Conservation (phyloP, 192 early-diverging fungal species). For the Chytriomyces sp. region DNA sequence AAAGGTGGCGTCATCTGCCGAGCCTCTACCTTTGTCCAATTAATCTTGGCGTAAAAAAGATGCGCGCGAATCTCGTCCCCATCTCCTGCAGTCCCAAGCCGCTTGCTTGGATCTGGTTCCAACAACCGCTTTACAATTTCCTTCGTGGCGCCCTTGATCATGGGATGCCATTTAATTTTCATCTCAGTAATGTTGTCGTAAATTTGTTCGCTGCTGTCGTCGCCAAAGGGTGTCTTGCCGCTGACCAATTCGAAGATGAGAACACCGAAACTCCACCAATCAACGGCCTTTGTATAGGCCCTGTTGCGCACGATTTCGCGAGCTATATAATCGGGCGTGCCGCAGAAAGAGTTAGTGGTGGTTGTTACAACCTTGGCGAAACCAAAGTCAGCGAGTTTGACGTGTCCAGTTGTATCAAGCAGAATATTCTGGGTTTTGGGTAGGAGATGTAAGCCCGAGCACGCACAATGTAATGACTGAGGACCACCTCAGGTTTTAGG, state of each 20-base stretch:
- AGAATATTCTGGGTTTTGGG: constrained; percentile 72
- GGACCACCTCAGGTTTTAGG: constrained; percentile 71
- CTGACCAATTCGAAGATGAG: constrained; percentile 80
- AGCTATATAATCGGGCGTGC: constrained; percentile 98
- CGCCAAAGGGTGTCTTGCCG: constrained; percentile 77
- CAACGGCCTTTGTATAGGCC: constrained; percentile 91
- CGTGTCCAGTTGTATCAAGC: constrained; percentile 92
- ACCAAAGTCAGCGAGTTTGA: constrained; percentile 95
- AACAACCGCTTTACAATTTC: constrained; percentile 39
- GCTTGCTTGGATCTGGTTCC: constrained; percentile 42
- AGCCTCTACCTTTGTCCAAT: constrained; percentile 56
- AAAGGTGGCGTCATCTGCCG: constrained; percentile 47
- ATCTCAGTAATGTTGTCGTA: constrained; percentile 54
- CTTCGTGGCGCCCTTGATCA: constrained; percentile 41
- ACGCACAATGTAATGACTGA: background rate
- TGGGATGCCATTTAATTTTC: constrained; percentile 50
- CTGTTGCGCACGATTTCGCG: constrained; percentile 85
- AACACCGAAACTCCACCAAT: constrained; percentile 99
- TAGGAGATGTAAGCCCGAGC: background rate
- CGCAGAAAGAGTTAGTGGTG: constrained; percentile 93
- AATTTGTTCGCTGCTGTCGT: constrained; percentile 66
- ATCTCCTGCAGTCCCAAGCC: constrained; percentile 38
- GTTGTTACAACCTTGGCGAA: constrained; percentile 91
- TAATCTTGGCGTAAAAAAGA: constrained; percentile 66
- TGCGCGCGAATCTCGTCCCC: constrained; percentile 69